Conservation (phyloP, 179 eudicot genomes). For the Amaranthus tricolor region DNA sequence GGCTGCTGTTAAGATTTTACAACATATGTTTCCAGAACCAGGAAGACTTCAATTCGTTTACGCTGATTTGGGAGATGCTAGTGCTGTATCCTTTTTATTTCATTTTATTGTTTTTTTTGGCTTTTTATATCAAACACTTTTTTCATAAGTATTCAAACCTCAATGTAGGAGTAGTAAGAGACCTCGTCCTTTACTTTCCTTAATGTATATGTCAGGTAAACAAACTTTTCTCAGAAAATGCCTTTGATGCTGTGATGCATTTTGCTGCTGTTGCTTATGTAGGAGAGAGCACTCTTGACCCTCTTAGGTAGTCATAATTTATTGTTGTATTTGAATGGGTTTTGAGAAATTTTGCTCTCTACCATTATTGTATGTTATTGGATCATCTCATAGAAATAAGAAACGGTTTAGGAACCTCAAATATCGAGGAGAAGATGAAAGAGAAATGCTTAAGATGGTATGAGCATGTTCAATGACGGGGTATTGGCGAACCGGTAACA, state of each 20-base stretch:
- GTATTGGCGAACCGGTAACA: too few species aligned
- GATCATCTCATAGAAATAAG: neutral
- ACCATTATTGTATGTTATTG: neutral
- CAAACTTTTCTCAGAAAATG: slow-evolving; percentile 77
- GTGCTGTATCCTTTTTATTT: slow-evolving; percentile 59
- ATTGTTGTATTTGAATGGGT: neutral
- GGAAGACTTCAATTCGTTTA: slow-evolving; percentile 86
- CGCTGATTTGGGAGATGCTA: slow-evolving; percentile 88
- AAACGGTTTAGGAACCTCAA: too few species aligned
- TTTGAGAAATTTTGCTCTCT: neutral
- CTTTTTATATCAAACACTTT: too few species aligned
- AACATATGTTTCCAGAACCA: slow-evolving; percentile 76
- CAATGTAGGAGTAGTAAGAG: neutral
- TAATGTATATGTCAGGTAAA: slow-evolving; percentile 51
- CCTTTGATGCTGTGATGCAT: slow-evolving; percentile 93
- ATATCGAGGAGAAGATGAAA: too few species aligned
- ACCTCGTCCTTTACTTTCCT: slow-evolving; percentile 27
- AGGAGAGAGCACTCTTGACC: slow-evolving; percentile 92
- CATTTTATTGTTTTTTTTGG: neutral
- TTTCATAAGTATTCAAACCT: neutral
- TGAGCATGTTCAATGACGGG: too few species aligned
- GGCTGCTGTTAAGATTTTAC: slow-evolving; percentile 81
- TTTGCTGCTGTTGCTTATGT: slow-evolving; percentile 98
- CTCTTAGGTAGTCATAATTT: slow-evolving; percentile 55
- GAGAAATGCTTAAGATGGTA: too few species aligned